A percentile compares a stretch with the other conserved stretches of the same genome.
These are phyloP conservation scores for Monilinia polystroma DNA, from an alignment of 2,329 filamentous ascomycete species.

Conservation along the genomic window DNA sequence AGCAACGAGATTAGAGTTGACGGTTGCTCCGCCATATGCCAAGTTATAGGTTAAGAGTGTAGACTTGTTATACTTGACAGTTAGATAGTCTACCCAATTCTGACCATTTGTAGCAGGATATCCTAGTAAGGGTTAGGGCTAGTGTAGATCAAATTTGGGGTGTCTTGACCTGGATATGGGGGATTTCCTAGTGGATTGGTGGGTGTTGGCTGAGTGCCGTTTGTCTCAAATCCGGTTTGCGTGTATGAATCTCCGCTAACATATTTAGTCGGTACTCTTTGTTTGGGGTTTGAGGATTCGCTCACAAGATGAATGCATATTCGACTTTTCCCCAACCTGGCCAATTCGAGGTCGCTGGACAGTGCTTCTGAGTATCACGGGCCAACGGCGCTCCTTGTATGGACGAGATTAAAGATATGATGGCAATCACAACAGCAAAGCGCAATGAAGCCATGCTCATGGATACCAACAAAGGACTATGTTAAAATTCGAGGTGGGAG, in stretches of 20 bases:
- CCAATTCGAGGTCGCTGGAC: conserved; percentile 39
- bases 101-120: conserved; percentile 48
- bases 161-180: conserved; percentile 40
- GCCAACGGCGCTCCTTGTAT: conserved; percentile 4
- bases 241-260: conserved; percentile 46
- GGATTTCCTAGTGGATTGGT: conserved; percentile 45
- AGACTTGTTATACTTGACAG: conserved; percentile 46
- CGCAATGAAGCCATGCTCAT: background rate
- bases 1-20: conserved; percentile 42
- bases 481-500: background rate
- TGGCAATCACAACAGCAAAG: background rate
- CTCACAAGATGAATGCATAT: conserved; percentile 47
- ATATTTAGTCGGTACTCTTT: conserved; percentile 7
- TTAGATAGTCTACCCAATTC: conserved; percentile 56
- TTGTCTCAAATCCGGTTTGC: conserved; percentile 42
- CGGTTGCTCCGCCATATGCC: conserved; percentile 48
- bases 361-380: conserved; percentile 23
- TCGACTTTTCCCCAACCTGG: conserved; percentile 43
- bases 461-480: background rate
- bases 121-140: background rate
- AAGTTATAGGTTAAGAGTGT: conserved; percentile 52
- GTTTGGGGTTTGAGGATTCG: background rate
- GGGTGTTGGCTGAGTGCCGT: conserved; percentile 39
- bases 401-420: conserved; percentile 4
- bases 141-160: background rate